These are phyloP conservation scores for Candida sp. DNA, from an alignment of 1,139 yeast genomes.

Conservation along the genomic window DNA sequence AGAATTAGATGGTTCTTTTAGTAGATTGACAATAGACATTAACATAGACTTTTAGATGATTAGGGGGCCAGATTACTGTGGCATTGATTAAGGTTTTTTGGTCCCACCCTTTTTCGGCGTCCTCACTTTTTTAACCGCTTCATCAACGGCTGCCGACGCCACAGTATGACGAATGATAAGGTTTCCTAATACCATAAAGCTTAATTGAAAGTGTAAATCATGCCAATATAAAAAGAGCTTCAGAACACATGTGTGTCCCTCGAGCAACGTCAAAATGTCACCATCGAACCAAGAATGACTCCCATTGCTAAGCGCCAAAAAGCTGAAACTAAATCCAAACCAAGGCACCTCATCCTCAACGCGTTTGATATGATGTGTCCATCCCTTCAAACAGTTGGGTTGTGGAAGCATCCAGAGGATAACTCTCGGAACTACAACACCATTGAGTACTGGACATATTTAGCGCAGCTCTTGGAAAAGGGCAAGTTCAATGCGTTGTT, in stretches of 20 bases:
- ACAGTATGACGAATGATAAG: background rate
- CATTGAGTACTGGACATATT: conserved; percentile 47
- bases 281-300: background rate
- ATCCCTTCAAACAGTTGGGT: conserved; percentile 39
- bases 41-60: no score
- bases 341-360: conserved; percentile 21
- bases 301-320: background rate
- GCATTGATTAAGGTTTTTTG: background rate
- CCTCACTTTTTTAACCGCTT: background rate
- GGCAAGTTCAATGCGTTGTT: conserved; percentile 49
- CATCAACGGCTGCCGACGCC: background rate
- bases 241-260: background rate
- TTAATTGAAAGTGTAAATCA: background rate
- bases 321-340: background rate
- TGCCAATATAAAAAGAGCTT: no score
- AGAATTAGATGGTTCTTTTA: conserved; percentile 2
- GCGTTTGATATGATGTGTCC: conserved; percentile 42
- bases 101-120: background rate
- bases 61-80: no score
- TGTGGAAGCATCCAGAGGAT: conserved; percentile 47
- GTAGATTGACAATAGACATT: background rate
- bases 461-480: conserved; percentile 46
- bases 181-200: background rate
- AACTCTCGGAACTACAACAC: conserved; percentile 34
- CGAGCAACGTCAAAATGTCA: background rate